Percentiles rank a stretch among this genome's conserved stretches.
phyloP scores from a whole-genome alignment of 2,329 filamentous ascomycete genomes.

The Trichoderma guizhouense region DNA sequence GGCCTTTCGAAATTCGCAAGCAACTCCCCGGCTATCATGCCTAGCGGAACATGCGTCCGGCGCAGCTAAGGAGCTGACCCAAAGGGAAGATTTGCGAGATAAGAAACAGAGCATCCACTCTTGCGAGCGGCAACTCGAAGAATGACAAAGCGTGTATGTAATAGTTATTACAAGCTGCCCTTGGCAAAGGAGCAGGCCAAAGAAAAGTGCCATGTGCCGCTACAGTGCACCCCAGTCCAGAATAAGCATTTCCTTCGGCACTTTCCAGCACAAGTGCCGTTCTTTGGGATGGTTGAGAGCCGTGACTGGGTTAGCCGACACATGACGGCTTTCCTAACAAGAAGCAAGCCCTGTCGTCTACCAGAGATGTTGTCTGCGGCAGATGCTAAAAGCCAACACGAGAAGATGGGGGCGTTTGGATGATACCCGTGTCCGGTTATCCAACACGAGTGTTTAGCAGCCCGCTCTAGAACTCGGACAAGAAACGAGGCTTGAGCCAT shows the following conservation, averaged over 20 bases:
- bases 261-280: constrained; percentile 13
- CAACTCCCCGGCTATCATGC: background rate
- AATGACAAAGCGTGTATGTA: background rate
- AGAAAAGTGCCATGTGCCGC: background rate
- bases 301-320: background rate
- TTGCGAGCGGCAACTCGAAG: background rate
- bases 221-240: background rate
- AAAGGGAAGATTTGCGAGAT: background rate
- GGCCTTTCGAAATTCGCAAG: background rate
- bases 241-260: constrained; percentile 11
- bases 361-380: background rate
- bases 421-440: background rate
- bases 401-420: background rate
- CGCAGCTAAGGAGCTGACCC: background rate
- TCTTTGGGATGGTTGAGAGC: background rate
- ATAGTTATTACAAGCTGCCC: background rate
- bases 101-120: background rate
- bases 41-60: background rate
- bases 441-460: background rate
- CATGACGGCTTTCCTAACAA: background rate
- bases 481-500: background rate
- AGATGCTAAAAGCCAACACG: background rate
- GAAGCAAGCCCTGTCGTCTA: background rate
- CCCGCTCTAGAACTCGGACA: background rate
- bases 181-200: background rate